Evolutionary conservation across 2,329 filamentous ascomycete species (phyloP), one percentile per base, ranked within the genome.

Genomic region (Stachybotrys elegans): DNA sequence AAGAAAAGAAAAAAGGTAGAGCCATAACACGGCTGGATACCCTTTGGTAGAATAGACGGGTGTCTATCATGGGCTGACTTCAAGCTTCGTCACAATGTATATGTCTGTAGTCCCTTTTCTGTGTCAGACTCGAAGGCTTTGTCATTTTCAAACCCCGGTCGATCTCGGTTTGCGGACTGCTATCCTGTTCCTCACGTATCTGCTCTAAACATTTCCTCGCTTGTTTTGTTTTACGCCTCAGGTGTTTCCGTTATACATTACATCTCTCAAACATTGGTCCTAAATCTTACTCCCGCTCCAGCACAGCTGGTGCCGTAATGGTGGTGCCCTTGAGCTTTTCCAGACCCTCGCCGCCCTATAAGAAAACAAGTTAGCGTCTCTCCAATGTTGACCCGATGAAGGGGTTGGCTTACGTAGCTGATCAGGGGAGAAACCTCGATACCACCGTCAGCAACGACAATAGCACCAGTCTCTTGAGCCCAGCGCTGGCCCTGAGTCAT

Each of bases 351-450:
- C 82, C 82, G 46, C 73, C 76, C 78, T 81, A 48, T 50, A 38
- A 19, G 25, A 3, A 22, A 44, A 20, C 38, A 32, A 31, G 43
- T 54, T 46, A 54, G 46, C 40, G 43, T 44, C 6, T 19, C 31
- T 6, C 27, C n/a, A n/a, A n/a, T n/a, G n/a, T n/a, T n/a, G n/a
- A n/a, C n/a, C n/a, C n/a, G 12, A 12, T 19, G 14, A 36, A 42
- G 21, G n/a, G 17, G 13, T 12, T 37, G 43, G 86, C 88, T 81
- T 81, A 94, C 90, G 63, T 98, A 98, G 79, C 90, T 96, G 62
- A 94, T 86, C 57, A 95, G 72, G 29, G 93, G 93, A 43, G 90
- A 95, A 16, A 98, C 82, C 66, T 98, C 93, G 27, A 98, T 76
- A 29, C 93, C 92, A 27, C 72, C 71, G 13, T 77, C 75, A 48